Percentiles rank a stretch among this genome's conserved stretches.
These are phyloP conservation scores for Aspergillus transmontanensis DNA, from an alignment of 2,329 filamentous ascomycete species.

Conservation along the genomic window DNA sequence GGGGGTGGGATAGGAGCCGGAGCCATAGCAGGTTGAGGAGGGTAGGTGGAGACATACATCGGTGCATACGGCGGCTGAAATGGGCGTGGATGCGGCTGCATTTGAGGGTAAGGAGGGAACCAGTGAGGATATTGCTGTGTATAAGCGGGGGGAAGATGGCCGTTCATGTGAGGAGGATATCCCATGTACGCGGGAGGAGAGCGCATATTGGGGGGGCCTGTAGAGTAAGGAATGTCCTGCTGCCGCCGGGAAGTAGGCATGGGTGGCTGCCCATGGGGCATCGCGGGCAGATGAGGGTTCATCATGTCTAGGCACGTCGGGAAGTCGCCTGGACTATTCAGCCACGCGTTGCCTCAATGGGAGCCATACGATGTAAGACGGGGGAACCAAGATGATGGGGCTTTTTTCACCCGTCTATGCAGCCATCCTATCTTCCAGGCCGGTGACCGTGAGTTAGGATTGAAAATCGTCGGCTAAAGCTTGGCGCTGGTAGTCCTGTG, in stretches of 20 bases:
- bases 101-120: conserved; percentile 47
- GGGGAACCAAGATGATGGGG: conserved; percentile 23
- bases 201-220: conserved; percentile 53
- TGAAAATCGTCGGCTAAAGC: conserved; percentile 1
- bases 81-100: conserved; percentile 43
- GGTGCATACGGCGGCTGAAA: conserved; percentile 45
- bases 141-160: conserved; percentile 49
- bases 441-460: conserved; percentile 15
- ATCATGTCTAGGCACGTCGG: conserved; percentile 42
- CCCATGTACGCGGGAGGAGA: conserved; percentile 63
- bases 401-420: conserved; percentile 30
- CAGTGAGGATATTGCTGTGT: conserved; percentile 50
- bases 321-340: conserved; percentile 37
- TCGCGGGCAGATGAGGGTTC: conserved; percentile 49
- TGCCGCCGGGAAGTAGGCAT: conserved; percentile 52
- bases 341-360: conserved; percentile 43
- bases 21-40: conserved; percentile 44
- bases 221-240: conserved; percentile 48
- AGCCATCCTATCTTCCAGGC: conserved; percentile 37
- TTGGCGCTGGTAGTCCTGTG: conserved; percentile 13
- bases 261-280: conserved; percentile 53
- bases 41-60: conserved; percentile 48
- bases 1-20: conserved; percentile 40
- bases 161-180: conserved; percentile 60
- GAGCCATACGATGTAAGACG: conserved; percentile 40